These are phyloP conservation scores for Boechera divaricarpa DNA, from an alignment of 345 rosid genomes.

Conservation along the genomic window DNA sequence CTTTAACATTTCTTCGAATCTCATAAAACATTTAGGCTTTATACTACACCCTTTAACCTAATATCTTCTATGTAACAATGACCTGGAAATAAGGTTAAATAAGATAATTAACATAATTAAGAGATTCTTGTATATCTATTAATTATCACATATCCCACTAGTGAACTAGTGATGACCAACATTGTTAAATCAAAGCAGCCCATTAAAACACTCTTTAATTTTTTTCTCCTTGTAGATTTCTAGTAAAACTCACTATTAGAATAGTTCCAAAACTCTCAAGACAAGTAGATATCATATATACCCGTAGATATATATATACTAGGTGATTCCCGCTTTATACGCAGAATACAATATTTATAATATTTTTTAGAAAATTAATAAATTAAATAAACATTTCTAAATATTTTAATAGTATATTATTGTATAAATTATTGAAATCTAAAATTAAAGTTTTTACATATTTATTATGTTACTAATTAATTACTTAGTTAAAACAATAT, in stretches of 20 bases:
- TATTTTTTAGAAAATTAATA: no score
- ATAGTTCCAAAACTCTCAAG: not conserved
- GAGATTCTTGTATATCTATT: not conserved
- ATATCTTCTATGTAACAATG: not conserved
- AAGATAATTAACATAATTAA: not conserved
- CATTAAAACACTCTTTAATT: not conserved
- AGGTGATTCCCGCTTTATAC: no score
- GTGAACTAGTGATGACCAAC: not conserved
- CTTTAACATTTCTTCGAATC: not conserved
- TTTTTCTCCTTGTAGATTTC: constrained; percentile 23
- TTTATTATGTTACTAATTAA: no score
- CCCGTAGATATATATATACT: not conserved
- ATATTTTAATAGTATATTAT: no score
- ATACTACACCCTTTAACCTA: not conserved
- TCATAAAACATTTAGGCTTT: not conserved
- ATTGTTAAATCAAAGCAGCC: constrained; percentile 1
- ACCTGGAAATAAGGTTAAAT: not conserved
- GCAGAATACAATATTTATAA: no score
- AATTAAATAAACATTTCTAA: no score
- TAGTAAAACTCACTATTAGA: not conserved
- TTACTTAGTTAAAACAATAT: no score
- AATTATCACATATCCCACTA: not conserved
- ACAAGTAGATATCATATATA: not conserved
- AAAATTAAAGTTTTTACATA: no score
- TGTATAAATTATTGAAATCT: no score